A percentile compares a stretch with the other conserved stretches of the same genome.
phyloP scores from a whole-genome alignment of 768 basidiomycete species.

The Fibroporia radiculosa region DNA sequence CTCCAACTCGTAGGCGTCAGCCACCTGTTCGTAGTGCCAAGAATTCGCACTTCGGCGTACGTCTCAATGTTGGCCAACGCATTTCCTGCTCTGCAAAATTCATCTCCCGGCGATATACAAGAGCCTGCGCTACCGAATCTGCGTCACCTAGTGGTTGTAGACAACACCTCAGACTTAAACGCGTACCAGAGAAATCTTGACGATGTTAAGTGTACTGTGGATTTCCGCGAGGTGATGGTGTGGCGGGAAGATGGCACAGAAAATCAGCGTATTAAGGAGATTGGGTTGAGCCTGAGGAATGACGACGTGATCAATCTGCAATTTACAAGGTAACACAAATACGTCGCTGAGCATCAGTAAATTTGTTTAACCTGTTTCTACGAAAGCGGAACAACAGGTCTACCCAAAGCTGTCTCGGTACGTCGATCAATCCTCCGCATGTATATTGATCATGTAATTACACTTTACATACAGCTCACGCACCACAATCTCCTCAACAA shows the following conservation, averaged over 20 bases:
- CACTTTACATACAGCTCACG: constrained; percentile 42
- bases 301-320: constrained; percentile 79
- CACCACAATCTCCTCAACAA: constrained; percentile 79
- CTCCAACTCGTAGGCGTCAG: constrained; percentile 58
- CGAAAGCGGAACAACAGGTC: constrained; percentile 68
- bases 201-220: constrained; percentile 44
- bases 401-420: constrained; percentile 80
- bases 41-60: constrained; percentile 58
- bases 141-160: constrained; percentile 56
- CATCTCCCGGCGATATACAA: constrained; percentile 47
- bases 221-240: constrained; percentile 66
- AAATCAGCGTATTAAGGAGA: constrained; percentile 33
- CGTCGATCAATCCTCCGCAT: constrained; percentile 13
- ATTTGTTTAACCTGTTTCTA: not conserved
- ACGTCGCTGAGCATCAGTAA: not conserved
- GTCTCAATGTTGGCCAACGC: constrained; percentile 49
- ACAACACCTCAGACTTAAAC: constrained; percentile 38
- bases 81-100: constrained; percentile 46
- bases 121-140: constrained; percentile 53
- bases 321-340: constrained; percentile 63
- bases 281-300: constrained; percentile 33
- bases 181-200: constrained; percentile 33
- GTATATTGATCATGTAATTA: not conserved
- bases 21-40: constrained; percentile 68
- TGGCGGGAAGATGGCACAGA: constrained; percentile 54